Evolutionary conservation across 1,284 basidiomycete species (phyloP), one percentile per base, ranked within the genome.

Genomic region (Rhizoctonia solani): DNA sequence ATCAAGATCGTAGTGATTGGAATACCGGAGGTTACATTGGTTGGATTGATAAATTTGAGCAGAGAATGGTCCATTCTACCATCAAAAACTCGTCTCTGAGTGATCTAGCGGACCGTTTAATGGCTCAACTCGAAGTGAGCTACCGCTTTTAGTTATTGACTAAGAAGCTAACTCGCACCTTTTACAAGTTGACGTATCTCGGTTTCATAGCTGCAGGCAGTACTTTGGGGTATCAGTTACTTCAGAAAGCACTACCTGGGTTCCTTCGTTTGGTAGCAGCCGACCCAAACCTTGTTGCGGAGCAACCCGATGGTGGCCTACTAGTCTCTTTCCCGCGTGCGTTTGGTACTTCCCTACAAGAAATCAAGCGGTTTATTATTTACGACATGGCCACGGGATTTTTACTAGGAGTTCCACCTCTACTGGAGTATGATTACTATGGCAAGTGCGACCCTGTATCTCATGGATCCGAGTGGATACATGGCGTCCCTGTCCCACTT

Each of bases 11-110:
- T 0, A 2, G 27, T 8, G 1, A 2, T 21, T 14, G 1, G 16
- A 23, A 5, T 8, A 30, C 54, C 19, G 39, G 44, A 21, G 50
- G 50, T 1, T 66, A 46, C 46, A n/a, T 54, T 3, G 30, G 54
- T 25, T 66, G 61, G 61, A 34, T 66, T 4, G 42, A 66, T 41
- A 39, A 29, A 16, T 66, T 54, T 29, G 61, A 66, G 5, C 16
- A 47, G 30, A 37, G 54, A 41, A 27, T 30, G 6, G 34, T 27
- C 3, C 42, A 29, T n/a, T 2, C 21, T 52, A 4, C 8, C 13
- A 19, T 11, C 41, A 29, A 27, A 4, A 34, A 66, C 23, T 37
- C 39, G 27, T 53, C 42, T 14, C 14, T 66, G 21, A 25, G 37
- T 4, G 29, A 53, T 8, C n/a, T 46, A 4, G 50, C 27, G 11